Conservation (phyloP, 768 basidiomycete species). For the Pisolithus microcarpus region DNA sequence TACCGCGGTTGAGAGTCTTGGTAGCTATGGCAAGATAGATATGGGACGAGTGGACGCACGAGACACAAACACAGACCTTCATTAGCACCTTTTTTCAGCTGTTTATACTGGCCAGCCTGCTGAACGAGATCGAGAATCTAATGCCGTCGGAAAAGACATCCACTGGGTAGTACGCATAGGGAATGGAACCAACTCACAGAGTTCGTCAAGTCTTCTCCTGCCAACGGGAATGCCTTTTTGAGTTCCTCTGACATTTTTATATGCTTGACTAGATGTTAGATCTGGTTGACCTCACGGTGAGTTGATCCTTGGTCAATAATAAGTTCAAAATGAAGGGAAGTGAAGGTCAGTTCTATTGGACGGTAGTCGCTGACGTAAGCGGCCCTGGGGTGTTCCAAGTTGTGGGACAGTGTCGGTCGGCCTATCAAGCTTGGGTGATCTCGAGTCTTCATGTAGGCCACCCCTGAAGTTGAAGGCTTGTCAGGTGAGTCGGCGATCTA, state of each 20-base stretch:
- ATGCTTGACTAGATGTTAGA: slow-evolving; percentile 2
- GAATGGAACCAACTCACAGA: slow-evolving; percentile 44
- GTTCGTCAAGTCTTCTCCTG: slow-evolving; percentile 84
- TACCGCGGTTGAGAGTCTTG: slow-evolving; percentile 96
- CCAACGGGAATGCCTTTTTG: slow-evolving; percentile 85
- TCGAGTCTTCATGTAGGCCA: too few relatives aligned
- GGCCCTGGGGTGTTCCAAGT: neutral
- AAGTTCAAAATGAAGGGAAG: neutral
- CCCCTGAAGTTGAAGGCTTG: too few relatives aligned
- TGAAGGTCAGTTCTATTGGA: too few relatives aligned
- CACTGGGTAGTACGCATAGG: neutral
- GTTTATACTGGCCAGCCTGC: slow-evolving; percentile 95
- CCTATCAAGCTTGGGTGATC: too few relatives aligned
- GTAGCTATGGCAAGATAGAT: slow-evolving; percentile 53
- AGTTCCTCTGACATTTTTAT: slow-evolving; percentile 56
- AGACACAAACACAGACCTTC: slow-evolving; percentile 57
- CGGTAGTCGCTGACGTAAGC: slow-evolving; percentile 14
- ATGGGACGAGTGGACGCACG: slow-evolving; percentile 4
- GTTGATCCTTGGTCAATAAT: slow-evolving; percentile 74
- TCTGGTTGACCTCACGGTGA: slow-evolving; percentile 66
- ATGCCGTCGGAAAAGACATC: neutral
- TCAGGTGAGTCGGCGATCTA: too few relatives aligned
- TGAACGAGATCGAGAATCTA: slow-evolving; percentile 95
- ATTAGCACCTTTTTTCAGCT: slow-evolving; percentile 98
- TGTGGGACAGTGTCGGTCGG: too few relatives aligned